phyloP scores from a whole-genome alignment of 2,329 filamentous ascomycete species.

The Macrophomina pseudophaseolina region DNA sequence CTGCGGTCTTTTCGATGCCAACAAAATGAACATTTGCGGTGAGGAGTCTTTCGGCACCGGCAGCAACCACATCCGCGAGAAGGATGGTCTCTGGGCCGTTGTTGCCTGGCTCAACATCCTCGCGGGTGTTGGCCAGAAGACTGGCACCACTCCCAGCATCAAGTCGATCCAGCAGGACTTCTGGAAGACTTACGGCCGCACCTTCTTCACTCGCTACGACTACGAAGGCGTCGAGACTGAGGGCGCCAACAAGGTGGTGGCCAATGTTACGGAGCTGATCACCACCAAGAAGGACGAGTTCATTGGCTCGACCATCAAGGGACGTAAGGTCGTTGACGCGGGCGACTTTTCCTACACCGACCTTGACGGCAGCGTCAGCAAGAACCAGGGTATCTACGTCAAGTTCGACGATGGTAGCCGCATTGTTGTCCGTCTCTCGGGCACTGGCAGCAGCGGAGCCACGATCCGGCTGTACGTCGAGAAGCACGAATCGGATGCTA shows the following conservation, averaged over 20 bases:
- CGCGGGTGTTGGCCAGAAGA: constrained; percentile 85
- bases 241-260: constrained; percentile 88
- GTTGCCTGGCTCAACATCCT: constrained; percentile 99
- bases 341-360: constrained; percentile 99
- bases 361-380: constrained; percentile 93
- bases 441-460: constrained; percentile 91
- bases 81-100: constrained; percentile 97
- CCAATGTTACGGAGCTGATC: constrained; percentile 78
- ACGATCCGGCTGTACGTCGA: constrained; percentile 98
- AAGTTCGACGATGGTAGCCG: constrained; percentile 94
- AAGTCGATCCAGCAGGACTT: constrained; percentile 96
- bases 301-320: constrained; percentile 79
- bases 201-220: constrained; percentile 99
- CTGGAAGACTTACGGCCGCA: constrained; percentile 94
- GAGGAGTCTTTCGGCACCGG: constrained; percentile 98
- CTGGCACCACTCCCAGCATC: constrained; percentile 84
- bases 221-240: constrained; percentile 95
- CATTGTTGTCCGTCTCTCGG: constrained; percentile 92
- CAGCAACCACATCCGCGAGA: constrained; percentile 98
- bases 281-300: constrained; percentile 72
- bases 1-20: constrained; percentile 90
- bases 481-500: constrained; percentile 84
- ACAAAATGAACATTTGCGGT: constrained; percentile 97
- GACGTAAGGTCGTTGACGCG: constrained; percentile 83
- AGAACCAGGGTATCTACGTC: constrained; percentile 94